phyloP scores from a whole-genome alignment of 352 stramenopile genomes.

The Phytophthora rubi region DNA sequence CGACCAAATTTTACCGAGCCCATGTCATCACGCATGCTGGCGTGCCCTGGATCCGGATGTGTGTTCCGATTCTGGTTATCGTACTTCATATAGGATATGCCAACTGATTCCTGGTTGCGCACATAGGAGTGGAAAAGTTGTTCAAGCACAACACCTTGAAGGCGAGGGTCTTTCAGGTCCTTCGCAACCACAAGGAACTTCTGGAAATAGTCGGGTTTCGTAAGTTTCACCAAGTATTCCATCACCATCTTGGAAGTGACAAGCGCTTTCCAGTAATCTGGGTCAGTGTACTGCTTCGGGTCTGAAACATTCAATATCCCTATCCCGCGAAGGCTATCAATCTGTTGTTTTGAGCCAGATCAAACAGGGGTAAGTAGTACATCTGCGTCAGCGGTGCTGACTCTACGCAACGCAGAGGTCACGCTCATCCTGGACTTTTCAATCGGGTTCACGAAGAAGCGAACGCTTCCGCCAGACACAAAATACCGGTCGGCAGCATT shows the following conservation, averaged over 20 bases:
- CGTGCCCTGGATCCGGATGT: not conserved
- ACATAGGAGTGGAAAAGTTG: no score
- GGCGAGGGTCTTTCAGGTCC: constrained; percentile 22
- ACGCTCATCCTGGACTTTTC: no score
- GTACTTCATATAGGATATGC: not conserved
- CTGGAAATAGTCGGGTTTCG: constrained; percentile 5
- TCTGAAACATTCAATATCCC: no score
- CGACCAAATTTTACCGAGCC: no score
- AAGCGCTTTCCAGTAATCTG: not conserved
- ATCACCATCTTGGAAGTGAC: constrained; percentile 6
- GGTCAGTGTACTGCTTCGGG: no score
- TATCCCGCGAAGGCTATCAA: no score
- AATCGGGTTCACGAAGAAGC: no score
- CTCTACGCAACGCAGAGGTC: not conserved
- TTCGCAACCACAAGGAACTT: constrained; percentile 2
- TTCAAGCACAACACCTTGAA: constrained; percentile 1
- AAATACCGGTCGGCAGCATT: constrained; percentile 7
- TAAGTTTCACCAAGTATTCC: not conserved
- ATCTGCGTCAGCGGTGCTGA: no score
- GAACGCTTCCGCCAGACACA: constrained; percentile 21
- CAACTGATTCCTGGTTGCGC: no score
- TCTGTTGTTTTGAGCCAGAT: no score
- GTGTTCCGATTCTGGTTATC: not conserved
- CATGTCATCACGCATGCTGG: not conserved
- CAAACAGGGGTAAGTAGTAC: no score